Conservation (phyloP, 768 basidiomycete species). For the Lactarius psammicola region DNA sequence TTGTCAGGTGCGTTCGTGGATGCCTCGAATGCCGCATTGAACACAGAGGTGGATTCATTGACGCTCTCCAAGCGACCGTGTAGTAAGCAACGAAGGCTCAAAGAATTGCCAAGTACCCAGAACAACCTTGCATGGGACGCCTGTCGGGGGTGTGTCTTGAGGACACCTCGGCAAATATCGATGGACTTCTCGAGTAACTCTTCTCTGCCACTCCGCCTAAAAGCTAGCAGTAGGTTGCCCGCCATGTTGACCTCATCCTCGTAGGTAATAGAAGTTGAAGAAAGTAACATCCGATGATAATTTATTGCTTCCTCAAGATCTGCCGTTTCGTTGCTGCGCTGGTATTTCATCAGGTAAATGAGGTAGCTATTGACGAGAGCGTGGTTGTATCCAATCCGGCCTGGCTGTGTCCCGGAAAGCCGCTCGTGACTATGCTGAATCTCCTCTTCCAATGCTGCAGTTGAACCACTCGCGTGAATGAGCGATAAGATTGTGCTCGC, state of each 20-base stretch:
- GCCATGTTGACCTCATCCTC: neutral
- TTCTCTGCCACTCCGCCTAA: neutral
- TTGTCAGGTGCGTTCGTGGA: neutral
- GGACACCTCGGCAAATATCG: conserved; percentile 3
- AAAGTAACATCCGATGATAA: conserved; percentile 1
- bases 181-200: conserved; percentile 9
- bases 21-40: neutral
- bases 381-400: neutral
- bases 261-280: conserved; percentile 3
- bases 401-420: neutral
- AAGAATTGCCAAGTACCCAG: neutral
- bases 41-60: neutral
- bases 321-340: neutral
- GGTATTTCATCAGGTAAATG: neutral
- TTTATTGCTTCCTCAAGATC: conserved; percentile 8
- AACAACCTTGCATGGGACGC: neutral
- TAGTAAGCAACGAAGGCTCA: neutral
- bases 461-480: neutral
- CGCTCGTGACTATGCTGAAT: neutral
- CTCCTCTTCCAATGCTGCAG: conserved; percentile 2
- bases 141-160: neutral
- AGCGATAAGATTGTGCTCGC: neutral
- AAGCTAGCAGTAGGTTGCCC: neutral
- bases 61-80: neutral
- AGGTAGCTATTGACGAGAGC: neutral